Evolutionary conservation across 2,329 filamentous ascomycete species (phyloP).

Genomic region (Podosphaera leucotricha): DNA sequence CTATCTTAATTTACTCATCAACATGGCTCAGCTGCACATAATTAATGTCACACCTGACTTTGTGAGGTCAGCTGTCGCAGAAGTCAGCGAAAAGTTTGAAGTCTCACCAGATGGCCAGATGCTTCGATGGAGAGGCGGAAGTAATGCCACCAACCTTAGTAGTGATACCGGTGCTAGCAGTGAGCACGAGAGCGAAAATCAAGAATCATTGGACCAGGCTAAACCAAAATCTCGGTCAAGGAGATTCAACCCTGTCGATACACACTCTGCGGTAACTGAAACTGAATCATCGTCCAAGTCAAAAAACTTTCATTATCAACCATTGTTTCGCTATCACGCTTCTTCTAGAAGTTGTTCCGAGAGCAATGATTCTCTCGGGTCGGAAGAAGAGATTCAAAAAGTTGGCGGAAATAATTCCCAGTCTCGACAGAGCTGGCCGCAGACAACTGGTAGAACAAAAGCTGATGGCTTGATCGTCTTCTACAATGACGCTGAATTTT

Average conservation of each 20-base stretch:
- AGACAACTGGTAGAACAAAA: slow-evolving; percentile 23
- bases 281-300: not conserved
- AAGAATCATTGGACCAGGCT: not conserved
- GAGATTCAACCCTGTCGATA: slow-evolving; percentile 5
- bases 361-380: slow-evolving; percentile 20
- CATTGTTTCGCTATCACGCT: slow-evolving; percentile 30
- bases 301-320: slow-evolving; percentile 35
- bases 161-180: slow-evolving; percentile 34
- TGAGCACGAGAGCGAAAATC: slow-evolving; percentile 13
- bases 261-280: slow-evolving; percentile 2
- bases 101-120: slow-evolving; percentile 56
- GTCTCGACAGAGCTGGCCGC: not conserved
- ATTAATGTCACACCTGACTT: slow-evolving; percentile 63
- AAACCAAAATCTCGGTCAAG: slow-evolving; percentile 16
- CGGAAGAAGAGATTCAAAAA: not conserved
- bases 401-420: not conserved
- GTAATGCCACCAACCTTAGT: slow-evolving; percentile 37
- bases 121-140: slow-evolving; percentile 54
- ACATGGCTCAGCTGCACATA: slow-evolving; percentile 66
- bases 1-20: slow-evolving; percentile 58
- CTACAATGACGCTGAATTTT: slow-evolving; percentile 60
- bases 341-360: slow-evolving; percentile 24
- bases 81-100: slow-evolving; percentile 53
- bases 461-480: slow-evolving; percentile 61
- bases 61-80: slow-evolving; percentile 44